Evolutionary conservation across 2,329 filamentous ascomycete species (phyloP), one percentile per base, ranked within the genome.

Genomic region (Clarireedia monteithiana): DNA sequence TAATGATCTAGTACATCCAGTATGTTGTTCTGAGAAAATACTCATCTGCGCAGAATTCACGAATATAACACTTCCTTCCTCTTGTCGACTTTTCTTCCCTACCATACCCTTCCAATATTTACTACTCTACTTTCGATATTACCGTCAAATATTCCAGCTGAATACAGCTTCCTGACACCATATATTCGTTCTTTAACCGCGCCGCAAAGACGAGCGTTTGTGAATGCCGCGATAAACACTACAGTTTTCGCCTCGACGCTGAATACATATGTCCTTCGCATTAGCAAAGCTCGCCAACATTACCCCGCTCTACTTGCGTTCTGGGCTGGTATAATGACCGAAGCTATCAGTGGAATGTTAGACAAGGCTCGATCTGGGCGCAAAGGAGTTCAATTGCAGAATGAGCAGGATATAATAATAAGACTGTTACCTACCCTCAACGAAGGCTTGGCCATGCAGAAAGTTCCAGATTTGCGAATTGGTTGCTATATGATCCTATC

Each of bases 401-500:
- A 90, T 64, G 85, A 91, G 62, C 88, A 96, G 67, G 84, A 87
- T 64, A 71, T 88, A 14, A 75, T 97, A 14, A 74, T 95, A 23
- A 83, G 74, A 66, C 83, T 80, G 68, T 77, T 77, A 71, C 91
- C 75, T 64, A 73, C 91, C 2, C 77, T 99, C 34, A 88, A 89
- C 58, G 85, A 89, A 60, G 89, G 87, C 1, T 78, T 97, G 59
- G 79, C 85, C 7, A 80, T 92, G 74, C 84, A 84, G 64, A 84
- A 86, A 59, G 84, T 86, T 0, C 82, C 90, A 0, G 89, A 92
- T 59, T 75, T 96, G 44, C 88, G 91, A 62, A 81, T 95, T 58
- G 91, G 88, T 15, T 91, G 88, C 56, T 97, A 96, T 70, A 96
- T 96, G 87, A 84, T 96, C 20, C 80, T 91, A 55, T 83, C 90